Base-by-base conservation (phyloP, 2,329 filamentous ascomycete genomes). In the Fusarium sp. region DNA sequence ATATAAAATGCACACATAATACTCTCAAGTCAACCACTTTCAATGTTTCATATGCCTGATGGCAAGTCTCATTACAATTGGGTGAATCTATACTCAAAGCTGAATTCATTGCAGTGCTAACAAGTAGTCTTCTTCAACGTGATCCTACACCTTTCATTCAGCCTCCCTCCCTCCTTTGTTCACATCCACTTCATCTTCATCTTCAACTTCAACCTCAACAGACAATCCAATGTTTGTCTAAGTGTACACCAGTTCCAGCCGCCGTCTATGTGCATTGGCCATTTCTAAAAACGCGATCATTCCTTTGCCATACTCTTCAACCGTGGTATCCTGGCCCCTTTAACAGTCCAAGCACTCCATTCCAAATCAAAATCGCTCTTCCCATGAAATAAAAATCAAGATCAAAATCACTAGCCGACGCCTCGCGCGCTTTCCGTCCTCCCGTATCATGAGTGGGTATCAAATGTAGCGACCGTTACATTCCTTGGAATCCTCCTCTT, bases 401-500 rank as follows among this genome's bases (percentile, higher is more conserved):
- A 72, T 57, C 42, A 72, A 73, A 72, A 72, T 60, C 71, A 73
- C 48, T 69, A 60, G 74, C 63, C 75, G 65, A 77, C 74, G 66
- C 70, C 72, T 74, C 73, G 73, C 66, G 73, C 72, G 65, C 73
- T 76, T 64, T 62, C 74, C 70, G 63, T 72, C 69, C 73, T 73
- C 68, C 70, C 71, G 72, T 78, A 71, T 79, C 77, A 72, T 78
- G 77, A 77, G 77, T 80, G 81, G 82, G 82, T 83, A 83, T 83
- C 80, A 81, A 71, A 78, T 78, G 75, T 75, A 73, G 73, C 67
- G 73, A 74, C 77, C 79, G 66, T 75, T 82, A 84, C 80, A 84
- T 82, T 67, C 82, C 82, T 76, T 83, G 82, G 76, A 84, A 84
- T 74, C 80, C 80, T 72, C 82, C 82, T 73, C 82, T 76, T 67